Base-by-base conservation (phyloP, 1,284 basidiomycete species). In the Ceratobasidium sp. region DNA sequence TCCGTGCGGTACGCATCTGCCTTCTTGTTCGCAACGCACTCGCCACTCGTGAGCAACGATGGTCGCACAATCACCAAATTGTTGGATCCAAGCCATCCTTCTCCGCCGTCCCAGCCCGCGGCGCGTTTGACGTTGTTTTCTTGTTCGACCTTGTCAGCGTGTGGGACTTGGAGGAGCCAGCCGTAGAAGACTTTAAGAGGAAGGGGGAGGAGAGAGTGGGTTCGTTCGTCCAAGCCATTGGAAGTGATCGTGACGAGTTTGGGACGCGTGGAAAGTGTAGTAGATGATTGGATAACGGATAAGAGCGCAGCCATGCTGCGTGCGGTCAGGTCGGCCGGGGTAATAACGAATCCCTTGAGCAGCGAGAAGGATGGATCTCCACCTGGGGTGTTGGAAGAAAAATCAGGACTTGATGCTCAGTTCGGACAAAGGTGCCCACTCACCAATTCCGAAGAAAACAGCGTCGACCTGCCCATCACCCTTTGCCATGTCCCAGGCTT, bases 131-230 rank as follows among this genome's bases (percentile, higher is more conserved):
- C 66, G 1, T 83, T 77, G 30, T 83, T 42, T 78, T 90, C 88
- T 38, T 80, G 77, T 3, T 84, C 86, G 51, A 84, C 71, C 77
- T 90, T 90, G 79, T 90, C 88, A 28, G 76, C 79, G 76, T 87
- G 87, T 1, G 86, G 83, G 0, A 46, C 71, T 1, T 76, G 49
- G 40, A 88, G 80, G 48, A 84, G 53, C 72, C 79, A 81, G 7
- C 77, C 74, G 77, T 87, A 88, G 0, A 89, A 0, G 0, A 82
- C 81, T 74, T 83, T 86, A 30, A 87, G 74, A 1, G 79, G 75
- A 36, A 85, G 54, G 0, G 88, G 88, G 0, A 90, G 81, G 9
- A 80, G 76, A 0, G 77, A 73, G 75, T 85, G 83, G 2, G 85
- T 83, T 0, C 77, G 73, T 5, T 77, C 80, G 0, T 84, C 85